Conservation (phyloP, 2,329 filamentous ascomycete species). For the Fusarium annulatum region DNA sequence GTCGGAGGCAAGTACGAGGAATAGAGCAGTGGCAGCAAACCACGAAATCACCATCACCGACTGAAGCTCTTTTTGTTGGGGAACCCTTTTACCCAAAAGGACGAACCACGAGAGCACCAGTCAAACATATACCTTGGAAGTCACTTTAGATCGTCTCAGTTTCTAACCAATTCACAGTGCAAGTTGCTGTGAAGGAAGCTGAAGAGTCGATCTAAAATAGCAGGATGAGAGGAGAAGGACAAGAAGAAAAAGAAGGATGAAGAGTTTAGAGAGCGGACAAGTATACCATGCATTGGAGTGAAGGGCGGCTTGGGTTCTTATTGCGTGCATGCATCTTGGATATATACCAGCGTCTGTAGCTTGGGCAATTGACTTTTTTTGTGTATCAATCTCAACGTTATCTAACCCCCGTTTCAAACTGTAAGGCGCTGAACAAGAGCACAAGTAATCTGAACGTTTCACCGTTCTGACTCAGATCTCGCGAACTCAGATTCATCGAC, state of each 20-base stretch:
- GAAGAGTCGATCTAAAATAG: slow-evolving; percentile 29
- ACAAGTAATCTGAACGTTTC: background rate
- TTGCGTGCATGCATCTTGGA: slow-evolving; percentile 44
- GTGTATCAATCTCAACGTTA: slow-evolving; percentile 14
- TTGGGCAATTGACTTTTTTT: slow-evolving; percentile 44
- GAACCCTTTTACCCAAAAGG: background rate
- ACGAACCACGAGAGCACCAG: background rate
- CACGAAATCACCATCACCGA: background rate
- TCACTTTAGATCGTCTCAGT: slow-evolving; percentile 4
- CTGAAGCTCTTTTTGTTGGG: background rate
- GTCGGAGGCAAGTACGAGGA: slow-evolving; percentile 75
- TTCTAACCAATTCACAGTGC: slow-evolving; percentile 33
- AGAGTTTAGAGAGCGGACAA: slow-evolving; percentile 34
- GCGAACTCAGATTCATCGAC: slow-evolving; percentile 61
- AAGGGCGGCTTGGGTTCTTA: slow-evolving; percentile 39
- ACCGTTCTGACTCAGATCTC: background rate
- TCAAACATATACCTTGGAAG: background rate
- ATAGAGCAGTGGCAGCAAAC: slow-evolving; percentile 48
- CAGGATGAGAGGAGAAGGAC: background rate
- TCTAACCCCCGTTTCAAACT: background rate
- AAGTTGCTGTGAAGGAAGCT: slow-evolving; percentile 24
- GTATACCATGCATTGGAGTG: slow-evolving; percentile 43
- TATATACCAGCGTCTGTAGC: slow-evolving; percentile 47
- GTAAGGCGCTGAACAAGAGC: background rate
- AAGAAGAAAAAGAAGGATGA: slow-evolving; percentile 5